Evolutionary conservation across 2,329 filamentous ascomycete species (phyloP).

Genomic region (Beauveria australis): DNA sequence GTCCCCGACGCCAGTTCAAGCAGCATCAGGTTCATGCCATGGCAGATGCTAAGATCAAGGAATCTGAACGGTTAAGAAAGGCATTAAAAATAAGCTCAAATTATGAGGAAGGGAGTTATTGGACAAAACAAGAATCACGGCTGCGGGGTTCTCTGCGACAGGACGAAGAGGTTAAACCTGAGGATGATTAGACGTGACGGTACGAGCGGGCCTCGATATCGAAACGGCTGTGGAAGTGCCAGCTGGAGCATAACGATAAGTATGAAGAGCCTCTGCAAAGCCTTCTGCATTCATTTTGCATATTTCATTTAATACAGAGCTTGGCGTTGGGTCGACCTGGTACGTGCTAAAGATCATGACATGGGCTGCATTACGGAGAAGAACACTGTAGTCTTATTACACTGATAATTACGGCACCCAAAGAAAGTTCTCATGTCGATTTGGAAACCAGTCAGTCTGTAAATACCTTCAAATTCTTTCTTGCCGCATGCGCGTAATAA

Average conservation of each 20-base stretch:
- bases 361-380: too few species aligned
- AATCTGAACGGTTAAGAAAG: conserved; percentile 79
- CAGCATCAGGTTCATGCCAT: conserved; percentile 92
- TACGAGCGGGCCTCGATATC: background rate
- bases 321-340: too few species aligned
- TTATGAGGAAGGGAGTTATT: conserved; percentile 80
- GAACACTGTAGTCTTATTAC: too few species aligned
- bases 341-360: too few species aligned
- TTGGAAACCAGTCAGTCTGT: too few species aligned
- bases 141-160: conserved; percentile 36
- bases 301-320: background rate
- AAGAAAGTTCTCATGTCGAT: too few species aligned
- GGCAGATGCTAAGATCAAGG: conserved; percentile 90
- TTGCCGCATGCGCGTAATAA: background rate
- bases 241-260: background rate
- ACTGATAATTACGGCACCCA: too few species aligned
- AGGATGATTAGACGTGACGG: conserved; percentile 7
- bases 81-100: conserved; percentile 81
- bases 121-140: conserved; percentile 74
- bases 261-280: background rate
- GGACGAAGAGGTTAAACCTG: conserved; percentile 24
- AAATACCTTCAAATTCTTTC: background rate
- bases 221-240: background rate
- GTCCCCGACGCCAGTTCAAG: conserved; percentile 57
- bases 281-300: background rate